These are phyloP conservation scores for Inonotus obliquus DNA, from an alignment of 1,284 basidiomycete genomes.

Conservation along the genomic window DNA sequence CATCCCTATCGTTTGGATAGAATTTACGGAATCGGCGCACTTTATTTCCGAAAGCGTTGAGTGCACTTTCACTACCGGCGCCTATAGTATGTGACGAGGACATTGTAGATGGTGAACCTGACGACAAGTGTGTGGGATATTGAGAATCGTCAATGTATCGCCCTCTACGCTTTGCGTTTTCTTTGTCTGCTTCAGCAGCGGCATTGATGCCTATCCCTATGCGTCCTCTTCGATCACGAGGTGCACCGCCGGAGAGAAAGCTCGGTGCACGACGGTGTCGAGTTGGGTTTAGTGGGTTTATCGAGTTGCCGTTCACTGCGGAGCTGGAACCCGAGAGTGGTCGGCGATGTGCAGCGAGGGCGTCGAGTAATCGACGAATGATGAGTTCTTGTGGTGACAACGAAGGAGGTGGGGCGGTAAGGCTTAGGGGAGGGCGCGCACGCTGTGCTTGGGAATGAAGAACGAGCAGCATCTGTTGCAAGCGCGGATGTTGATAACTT, in stretches of 20 bases:
- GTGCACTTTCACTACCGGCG: neutral
- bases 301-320: constrained; percentile 42
- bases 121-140: neutral
- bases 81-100: neutral
- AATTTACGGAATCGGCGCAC: neutral
- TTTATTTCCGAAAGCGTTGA: neutral
- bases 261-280: constrained; percentile 46
- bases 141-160: constrained; percentile 12
- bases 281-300: constrained; percentile 40
- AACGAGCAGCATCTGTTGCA: constrained; percentile 81
- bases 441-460: constrained; percentile 60
- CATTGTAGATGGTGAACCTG: neutral
- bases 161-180: constrained; percentile 32
- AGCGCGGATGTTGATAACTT: constrained; percentile 54
- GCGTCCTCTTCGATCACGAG: constrained; percentile 70
- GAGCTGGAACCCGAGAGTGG: constrained; percentile 35
- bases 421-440: constrained; percentile 45
- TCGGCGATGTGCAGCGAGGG: constrained; percentile 27
- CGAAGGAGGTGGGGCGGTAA: constrained; percentile 41
- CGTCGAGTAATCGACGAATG: constrained; percentile 22
- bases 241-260: constrained; percentile 65
- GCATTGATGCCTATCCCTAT: constrained; percentile 37
- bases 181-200: constrained; percentile 19
- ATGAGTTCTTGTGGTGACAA: constrained; percentile 26
- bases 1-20: neutral